Percentiles rank a stretch among this genome's conserved stretches.
Evolutionary conservation across 495 filamentous ascomycete species (phyloP).

Genomic region (Aspergillus panamensis): DNA sequence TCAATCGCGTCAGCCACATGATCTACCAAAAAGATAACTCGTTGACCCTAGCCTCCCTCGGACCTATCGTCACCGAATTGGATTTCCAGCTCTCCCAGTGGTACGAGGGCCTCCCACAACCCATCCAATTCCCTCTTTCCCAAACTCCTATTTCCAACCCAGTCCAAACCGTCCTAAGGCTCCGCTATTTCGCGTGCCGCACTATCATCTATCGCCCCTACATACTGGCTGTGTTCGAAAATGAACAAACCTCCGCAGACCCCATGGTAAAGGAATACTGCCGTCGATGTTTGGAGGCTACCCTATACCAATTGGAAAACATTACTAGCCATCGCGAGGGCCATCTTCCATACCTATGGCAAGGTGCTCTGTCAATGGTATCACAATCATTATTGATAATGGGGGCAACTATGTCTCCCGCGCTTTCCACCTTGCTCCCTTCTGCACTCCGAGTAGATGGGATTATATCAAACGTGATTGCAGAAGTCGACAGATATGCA

Average conservation of each 20-base stretch:
- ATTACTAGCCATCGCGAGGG: slow-evolving; percentile 77
- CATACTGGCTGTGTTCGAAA: slow-evolving; percentile 73
- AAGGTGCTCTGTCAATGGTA: slow-evolving; percentile 77
- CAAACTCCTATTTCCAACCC: slow-evolving; percentile 61
- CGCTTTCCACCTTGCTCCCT: slow-evolving; percentile 63
- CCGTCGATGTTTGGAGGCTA: slow-evolving; percentile 76
- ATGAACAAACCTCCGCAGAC: slow-evolving; percentile 67
- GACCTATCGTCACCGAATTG: slow-evolving; percentile 73
- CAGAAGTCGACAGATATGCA: slow-evolving; percentile 68
- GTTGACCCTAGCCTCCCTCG: slow-evolving; percentile 64
- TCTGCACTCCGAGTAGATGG: slow-evolving; percentile 60
- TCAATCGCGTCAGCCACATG: slow-evolving; percentile 76
- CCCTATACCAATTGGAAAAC: slow-evolving; percentile 73
- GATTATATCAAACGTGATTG: slow-evolving; percentile 70
- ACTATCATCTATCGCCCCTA: slow-evolving; percentile 85
- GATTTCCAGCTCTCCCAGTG: slow-evolving; percentile 80
- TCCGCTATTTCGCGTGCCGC: slow-evolving; percentile 79
- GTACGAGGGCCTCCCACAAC: slow-evolving; percentile 71
- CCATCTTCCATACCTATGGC: slow-evolving; percentile 84
- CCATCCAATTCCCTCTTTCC: slow-evolving; percentile 72
- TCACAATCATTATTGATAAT: slow-evolving; percentile 77
- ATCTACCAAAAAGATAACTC: slow-evolving; percentile 73
- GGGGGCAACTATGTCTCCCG: slow-evolving; percentile 79
- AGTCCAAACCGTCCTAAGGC: slow-evolving; percentile 71
- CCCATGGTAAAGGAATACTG: slow-evolving; percentile 70